These are phyloP conservation scores for Xerocomus alliaceus DNA, from an alignment of 1,284 basidiomycete genomes.

Conservation along the genomic window DNA sequence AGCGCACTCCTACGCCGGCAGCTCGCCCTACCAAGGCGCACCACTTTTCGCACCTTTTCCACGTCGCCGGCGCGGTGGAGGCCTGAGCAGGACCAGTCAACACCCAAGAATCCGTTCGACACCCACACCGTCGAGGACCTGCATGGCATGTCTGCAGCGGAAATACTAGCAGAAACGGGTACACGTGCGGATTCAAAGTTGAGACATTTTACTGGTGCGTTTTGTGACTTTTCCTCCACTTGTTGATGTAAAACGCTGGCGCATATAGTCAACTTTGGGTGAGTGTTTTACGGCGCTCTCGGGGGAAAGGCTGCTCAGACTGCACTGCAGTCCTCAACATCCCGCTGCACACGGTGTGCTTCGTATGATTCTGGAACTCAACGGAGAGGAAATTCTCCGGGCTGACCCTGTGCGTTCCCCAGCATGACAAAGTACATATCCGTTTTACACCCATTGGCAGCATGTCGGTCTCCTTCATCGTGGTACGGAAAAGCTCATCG, in stretches of 20 bases:
- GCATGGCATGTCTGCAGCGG: constrained; percentile 76
- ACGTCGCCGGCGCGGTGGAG: constrained; percentile 34
- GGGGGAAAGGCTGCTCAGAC: background rate
- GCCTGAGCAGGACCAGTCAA: constrained; percentile 31
- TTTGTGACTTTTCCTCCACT: constrained; percentile 9
- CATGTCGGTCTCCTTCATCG: constrained; percentile 97
- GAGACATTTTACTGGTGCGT: constrained; percentile 89
- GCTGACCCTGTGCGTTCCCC: constrained; percentile 77
- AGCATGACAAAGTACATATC: background rate
- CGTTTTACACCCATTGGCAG: constrained; percentile 48
- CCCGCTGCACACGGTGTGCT: constrained; percentile 99
- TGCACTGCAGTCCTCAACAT: constrained; percentile 81
- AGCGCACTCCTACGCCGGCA: constrained; percentile 50
- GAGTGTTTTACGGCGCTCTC: constrained; percentile 33
- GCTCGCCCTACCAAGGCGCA: constrained; percentile 44
- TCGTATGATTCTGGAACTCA: constrained; percentile 96
- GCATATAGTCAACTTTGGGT: constrained; percentile 86
- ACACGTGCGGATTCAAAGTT: constrained; percentile 81
- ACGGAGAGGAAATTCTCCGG: constrained; percentile 93
- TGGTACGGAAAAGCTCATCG: constrained; percentile 98
- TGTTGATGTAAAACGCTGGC: constrained; percentile 11
- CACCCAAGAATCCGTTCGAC: constrained; percentile 59
- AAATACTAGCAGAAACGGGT: constrained; percentile 80
- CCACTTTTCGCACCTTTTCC: constrained; percentile 34
- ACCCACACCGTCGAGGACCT: constrained; percentile 82